phyloP scores from a whole-genome alignment of 2,329 filamentous ascomycete species.

The Talaromyces funiculosus region DNA sequence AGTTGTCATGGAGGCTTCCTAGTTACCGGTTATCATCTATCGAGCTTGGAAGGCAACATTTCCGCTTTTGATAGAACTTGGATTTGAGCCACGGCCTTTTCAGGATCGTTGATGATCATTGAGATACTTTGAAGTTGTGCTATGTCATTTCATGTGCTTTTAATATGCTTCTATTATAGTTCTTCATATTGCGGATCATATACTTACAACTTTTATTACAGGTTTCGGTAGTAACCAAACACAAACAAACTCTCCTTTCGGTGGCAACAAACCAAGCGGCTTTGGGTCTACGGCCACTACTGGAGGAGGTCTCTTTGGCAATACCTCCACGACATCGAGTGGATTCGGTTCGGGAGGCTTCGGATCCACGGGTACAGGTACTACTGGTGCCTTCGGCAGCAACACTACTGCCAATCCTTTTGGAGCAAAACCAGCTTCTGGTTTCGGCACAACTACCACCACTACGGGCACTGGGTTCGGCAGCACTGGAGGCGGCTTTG shows the following conservation, averaged over 20 bases:
- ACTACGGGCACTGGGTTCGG: constrained; percentile 23
- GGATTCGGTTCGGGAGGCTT: constrained; percentile 34
- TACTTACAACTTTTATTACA: constrained; percentile 19
- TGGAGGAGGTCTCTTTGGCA: constrained; percentile 30
- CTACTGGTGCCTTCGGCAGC: constrained; percentile 22
- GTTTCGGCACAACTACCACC: constrained; percentile 20
- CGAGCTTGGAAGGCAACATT: neutral
- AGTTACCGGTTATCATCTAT: neutral
- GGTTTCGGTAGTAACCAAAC: constrained; percentile 34
- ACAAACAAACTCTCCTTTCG: constrained; percentile 23
- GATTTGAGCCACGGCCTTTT: neutral
- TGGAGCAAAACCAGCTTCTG: constrained; percentile 25
- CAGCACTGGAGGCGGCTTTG: constrained; percentile 18
- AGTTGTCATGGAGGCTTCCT: neutral
- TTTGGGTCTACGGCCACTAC: constrained; percentile 12
- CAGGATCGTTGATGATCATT: constrained; percentile 1
- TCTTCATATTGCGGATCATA: constrained; percentile 16
- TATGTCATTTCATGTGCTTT: neutral
- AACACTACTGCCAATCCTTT: constrained; percentile 17
- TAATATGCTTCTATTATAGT: neutral
- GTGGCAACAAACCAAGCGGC: constrained; percentile 11
- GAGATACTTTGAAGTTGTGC: neutral
- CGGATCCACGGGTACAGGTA: constrained; percentile 22
- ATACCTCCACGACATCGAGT: constrained; percentile 25
- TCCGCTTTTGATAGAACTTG: neutral